phyloP scores from a whole-genome alignment of 345 rosid species.

The Cardamine resedifolia region DNA sequence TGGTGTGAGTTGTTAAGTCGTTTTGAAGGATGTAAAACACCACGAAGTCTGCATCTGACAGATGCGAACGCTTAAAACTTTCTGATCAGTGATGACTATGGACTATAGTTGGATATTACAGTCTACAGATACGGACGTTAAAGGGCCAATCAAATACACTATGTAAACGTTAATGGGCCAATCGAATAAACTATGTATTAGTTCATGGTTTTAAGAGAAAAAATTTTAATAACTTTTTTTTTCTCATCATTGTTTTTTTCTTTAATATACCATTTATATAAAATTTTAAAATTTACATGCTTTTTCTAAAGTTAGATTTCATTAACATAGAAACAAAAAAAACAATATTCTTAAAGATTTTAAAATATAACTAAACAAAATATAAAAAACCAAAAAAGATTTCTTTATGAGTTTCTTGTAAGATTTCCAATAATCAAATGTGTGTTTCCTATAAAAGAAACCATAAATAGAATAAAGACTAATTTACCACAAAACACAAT shows the following conservation, averaged over 20 bases:
- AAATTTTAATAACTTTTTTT: no score
- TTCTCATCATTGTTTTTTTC: not conserved
- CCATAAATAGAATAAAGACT: not conserved
- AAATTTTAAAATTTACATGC: not conserved
- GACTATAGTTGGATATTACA: not conserved
- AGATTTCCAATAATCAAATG: not conserved
- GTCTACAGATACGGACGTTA: not conserved
- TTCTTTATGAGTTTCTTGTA: not conserved
- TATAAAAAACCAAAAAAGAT: not conserved
- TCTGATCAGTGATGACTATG: not conserved
- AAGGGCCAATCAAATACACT: not conserved
- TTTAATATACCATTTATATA: no score
- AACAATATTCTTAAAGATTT: not conserved
- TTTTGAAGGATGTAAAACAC: not conserved
- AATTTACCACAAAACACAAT: not conserved
- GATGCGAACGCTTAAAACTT: not conserved
- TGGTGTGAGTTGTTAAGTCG: not conserved
- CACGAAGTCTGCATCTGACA: constrained; percentile 16
- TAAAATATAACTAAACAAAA: not conserved
- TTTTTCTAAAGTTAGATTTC: not conserved
- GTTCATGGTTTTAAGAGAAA: not conserved
- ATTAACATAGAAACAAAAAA: not conserved
- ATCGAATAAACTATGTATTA: not conserved
- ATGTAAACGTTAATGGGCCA: not conserved
- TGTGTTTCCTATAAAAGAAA: not conserved